Conservation (phyloP, 208 protist species). For the Hexamita inflata region DNA sequence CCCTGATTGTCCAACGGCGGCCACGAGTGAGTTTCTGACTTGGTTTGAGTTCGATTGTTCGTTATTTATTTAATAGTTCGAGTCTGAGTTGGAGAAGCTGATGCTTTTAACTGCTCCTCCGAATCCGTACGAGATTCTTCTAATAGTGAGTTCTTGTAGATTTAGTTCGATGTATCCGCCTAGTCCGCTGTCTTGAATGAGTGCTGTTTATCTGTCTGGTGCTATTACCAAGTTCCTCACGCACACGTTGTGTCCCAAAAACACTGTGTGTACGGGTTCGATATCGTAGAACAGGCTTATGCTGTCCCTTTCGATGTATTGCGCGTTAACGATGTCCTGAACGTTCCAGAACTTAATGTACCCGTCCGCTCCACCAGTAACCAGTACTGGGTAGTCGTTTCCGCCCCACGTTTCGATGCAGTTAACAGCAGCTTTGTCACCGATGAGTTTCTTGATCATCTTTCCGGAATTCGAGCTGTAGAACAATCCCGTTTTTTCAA, state of each 20-base stretch:
- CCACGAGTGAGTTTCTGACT: not conserved
- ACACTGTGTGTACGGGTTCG: not conserved
- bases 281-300: constrained; percentile 5
- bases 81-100: not conserved
- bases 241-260: not conserved
- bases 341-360: constrained; percentile 6
- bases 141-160: not conserved
- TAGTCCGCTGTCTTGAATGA: constrained; percentile 5
- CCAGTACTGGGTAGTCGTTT: not conserved
- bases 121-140: not conserved
- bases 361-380: constrained; percentile 13
- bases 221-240: not conserved
- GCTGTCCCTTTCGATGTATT: constrained; percentile 20
- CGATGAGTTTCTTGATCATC: too few species aligned
- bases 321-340: not conserved
- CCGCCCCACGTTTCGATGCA: not conserved
- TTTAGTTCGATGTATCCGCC: not conserved
- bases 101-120: constrained; percentile 15
- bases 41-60: not conserved
- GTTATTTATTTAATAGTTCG: not conserved
- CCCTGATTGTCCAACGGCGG: not conserved
- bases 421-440: not conserved
- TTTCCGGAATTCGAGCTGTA: too few species aligned
- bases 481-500: not conserved
- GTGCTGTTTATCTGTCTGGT: not conserved